Base-by-base conservation (phyloP, 177 flowering plant species). In the Vitis hybrid region DNA sequence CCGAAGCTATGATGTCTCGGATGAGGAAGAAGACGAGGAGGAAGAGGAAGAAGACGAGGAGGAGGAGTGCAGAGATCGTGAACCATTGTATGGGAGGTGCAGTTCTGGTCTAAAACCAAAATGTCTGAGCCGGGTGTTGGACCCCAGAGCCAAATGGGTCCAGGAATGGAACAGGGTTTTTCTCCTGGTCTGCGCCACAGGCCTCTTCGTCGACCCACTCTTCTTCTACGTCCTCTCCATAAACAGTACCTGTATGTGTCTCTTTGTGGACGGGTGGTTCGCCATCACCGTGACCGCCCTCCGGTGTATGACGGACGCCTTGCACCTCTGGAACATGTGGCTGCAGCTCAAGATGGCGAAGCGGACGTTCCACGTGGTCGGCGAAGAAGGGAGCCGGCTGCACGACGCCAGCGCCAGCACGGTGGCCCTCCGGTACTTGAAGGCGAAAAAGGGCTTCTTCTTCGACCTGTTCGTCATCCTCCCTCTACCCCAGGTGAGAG, bases 201-300 rank as follows among this genome's bases (percentile, higher is more conserved):
- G 98, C 0, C 84, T 93, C 2, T 89, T 89, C 55, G 84, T 95
- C 2, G 99, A 95, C 71, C 99, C 99, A 0, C 83, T 95, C 70
- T 95, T 95, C 84, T 91, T 95, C 85, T 91, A 93, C 79, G 75
- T 92, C 1, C 84, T 95, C 33, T 90, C 98, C 0, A 82, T 93
- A 20, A 90, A 90, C 74, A 92, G 89, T 12, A 76, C 83, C 18
- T 87, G 87, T 70, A 79, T 91, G 90, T 93, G 99, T 66, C 84
- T 95, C 51, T 93, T 85, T 74, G 80, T 95, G 8, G 99, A 95
- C 77, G 99, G 98, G 6, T 95, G 98, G 97, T 84, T 95, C 71
- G 90, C 94, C 77, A 76, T 95, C 69, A 87, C 95, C 19, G 88
- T 93, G 10, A 95, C 97, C 4, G 90, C 66, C 2, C 80, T 95